phyloP scores from a whole-genome alignment of 495 filamentous ascomycete species.

The Platismatia glauca region DNA sequence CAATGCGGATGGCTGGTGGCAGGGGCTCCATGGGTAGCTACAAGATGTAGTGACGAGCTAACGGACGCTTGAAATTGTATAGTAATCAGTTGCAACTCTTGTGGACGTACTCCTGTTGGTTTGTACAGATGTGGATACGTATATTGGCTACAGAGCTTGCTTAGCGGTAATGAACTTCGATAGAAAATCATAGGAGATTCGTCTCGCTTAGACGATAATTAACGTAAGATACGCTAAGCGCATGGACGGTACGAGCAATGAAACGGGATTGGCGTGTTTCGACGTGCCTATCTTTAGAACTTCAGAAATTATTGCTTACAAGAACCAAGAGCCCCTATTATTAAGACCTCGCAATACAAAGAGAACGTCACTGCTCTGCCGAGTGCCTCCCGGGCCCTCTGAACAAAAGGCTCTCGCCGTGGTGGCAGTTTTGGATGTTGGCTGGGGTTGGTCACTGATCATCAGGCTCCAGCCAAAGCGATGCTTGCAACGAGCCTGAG shows the following conservation, averaged over 20 bases:
- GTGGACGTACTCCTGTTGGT: not conserved
- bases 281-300: not conserved
- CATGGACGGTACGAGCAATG: not conserved
- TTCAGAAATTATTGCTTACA: not conserved
- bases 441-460: not conserved
- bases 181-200: not conserved
- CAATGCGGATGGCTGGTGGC: slow-evolving; percentile 32
- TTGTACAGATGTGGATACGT: not conserved
- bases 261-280: too few species aligned
- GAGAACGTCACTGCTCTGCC: not conserved
- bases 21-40: slow-evolving; percentile 16
- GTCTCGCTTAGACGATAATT: not conserved
- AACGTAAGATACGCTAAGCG: not conserved
- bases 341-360: not conserved
- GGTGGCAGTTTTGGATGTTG: not conserved
- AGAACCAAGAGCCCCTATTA: not conserved
- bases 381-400: not conserved
- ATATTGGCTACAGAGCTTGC: not conserved
- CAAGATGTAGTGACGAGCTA: not conserved
- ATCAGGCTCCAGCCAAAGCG: not conserved
- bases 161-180: not conserved
- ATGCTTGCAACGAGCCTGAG: not conserved
- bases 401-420: not conserved
- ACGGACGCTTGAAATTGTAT: not conserved
- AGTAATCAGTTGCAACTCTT: not conserved